These are phyloP conservation scores for Colletotrichum simmondsii DNA, from an alignment of 2,329 filamentous ascomycete species.

Conservation along the genomic window DNA sequence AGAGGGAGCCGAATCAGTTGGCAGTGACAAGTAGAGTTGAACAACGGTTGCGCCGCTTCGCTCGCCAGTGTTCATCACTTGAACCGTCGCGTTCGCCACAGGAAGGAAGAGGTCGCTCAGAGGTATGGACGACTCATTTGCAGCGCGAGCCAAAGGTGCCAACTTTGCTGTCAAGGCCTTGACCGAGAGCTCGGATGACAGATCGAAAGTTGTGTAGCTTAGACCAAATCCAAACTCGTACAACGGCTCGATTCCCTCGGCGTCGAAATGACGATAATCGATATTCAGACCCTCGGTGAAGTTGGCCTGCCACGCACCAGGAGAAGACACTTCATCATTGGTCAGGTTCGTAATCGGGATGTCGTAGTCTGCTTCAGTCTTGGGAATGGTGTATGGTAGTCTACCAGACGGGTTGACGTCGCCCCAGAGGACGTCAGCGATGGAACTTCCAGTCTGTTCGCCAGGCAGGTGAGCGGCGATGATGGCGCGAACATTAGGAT, in stretches of 20 bases:
- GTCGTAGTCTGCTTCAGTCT: slow-evolving; percentile 59
- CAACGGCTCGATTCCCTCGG: slow-evolving; percentile 35
- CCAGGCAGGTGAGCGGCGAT: slow-evolving; percentile 77
- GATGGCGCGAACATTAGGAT: slow-evolving; percentile 73
- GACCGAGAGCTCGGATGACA: too few species aligned
- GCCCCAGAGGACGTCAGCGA: slow-evolving; percentile 76
- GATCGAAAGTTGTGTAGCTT: too few species aligned
- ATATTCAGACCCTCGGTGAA: slow-evolving; percentile 75
- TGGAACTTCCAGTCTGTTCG: slow-evolving; percentile 76
- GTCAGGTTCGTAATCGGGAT: slow-evolving; percentile 50
- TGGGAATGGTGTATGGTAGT: slow-evolving; percentile 77
- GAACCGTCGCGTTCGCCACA: too few species aligned
- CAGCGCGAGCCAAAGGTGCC: too few species aligned
- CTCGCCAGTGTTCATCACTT: too few species aligned
- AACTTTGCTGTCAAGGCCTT: too few species aligned
- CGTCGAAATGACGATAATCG: slow-evolving; percentile 75
- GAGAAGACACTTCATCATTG: slow-evolving; percentile 43
- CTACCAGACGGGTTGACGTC: slow-evolving; percentile 76
- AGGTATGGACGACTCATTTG: too few species aligned
- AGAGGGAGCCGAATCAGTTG: too few species aligned
- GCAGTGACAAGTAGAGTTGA: too few species aligned
- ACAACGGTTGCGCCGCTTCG: too few species aligned
- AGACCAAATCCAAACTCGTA: too few species aligned
- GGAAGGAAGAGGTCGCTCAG: too few species aligned
- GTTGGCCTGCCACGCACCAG: slow-evolving; percentile 52